Base-by-base conservation (phyloP, 371 early-diverging fungal genomes). In the Gilbertella persicaria region DNA sequence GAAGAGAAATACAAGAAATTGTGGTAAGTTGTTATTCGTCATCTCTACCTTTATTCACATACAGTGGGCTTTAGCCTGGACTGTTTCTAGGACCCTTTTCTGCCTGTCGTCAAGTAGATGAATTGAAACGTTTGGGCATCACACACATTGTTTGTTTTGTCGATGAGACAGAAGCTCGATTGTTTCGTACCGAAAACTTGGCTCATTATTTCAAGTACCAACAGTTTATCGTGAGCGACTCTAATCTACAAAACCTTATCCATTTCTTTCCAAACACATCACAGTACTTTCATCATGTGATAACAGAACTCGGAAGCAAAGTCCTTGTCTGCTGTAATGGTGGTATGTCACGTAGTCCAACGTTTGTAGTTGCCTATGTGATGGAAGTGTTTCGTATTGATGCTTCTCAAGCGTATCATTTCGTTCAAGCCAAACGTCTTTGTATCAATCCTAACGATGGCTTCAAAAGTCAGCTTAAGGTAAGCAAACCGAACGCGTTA, bases 291-390 rank as follows among this genome's bases (percentile, higher is more conserved):
- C 66, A 77, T 17, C 48, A 71, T 20, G 83, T 85, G 0, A 26
- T 89, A 4, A 37, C 47, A 7, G 46, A 61, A 12, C 73, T 33
- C 10, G 12, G 75, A 17, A 86, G 89, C 6, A 83, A 77, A 28
- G 87, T 92, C 0, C 67, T 95, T 1, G 88, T 93, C 21, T 91
- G 90, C 48, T 94, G 94, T 64, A 91, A 86, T 66, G 90, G 87
- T 17, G 95, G 94, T 5, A 86, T 95, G 60, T 89, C 90, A 0
- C 78, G 94, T 48, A 86, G 88, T 38, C 91, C 95, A 3, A 79
- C 89, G n/a, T 89, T 95, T 69, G 90, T 92, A 0, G 83, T 93
- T 24, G 94, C 93, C 4, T 95, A 91, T 65, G 61, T 92, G 41
- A 95, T 95, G 91, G 89, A 87, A 51, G 71, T 73, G 0, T 81